Evolutionary conservation across 2,329 filamentous ascomycete species (phyloP).

Genomic region (Penicillium sp.): DNA sequence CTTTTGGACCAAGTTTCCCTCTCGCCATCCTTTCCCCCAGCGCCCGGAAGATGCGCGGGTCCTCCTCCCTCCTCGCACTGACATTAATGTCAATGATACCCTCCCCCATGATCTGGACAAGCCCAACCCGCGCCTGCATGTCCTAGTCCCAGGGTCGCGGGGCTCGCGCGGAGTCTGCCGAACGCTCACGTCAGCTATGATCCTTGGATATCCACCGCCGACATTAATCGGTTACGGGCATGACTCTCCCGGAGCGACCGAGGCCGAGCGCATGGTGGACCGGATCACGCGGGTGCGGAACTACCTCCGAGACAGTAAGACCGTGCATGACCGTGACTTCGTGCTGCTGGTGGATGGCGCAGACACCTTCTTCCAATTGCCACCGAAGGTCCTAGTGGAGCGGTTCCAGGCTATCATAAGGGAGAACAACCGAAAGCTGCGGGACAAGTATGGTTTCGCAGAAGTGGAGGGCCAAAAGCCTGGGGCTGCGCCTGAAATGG

Average conservation of each 20-base stretch:
- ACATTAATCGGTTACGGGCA: slow-evolving; percentile 50
- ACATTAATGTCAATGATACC: slow-evolving; percentile 26
- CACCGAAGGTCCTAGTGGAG: slow-evolving; percentile 60
- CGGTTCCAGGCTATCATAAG: slow-evolving; percentile 58
- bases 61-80: slow-evolving; percentile 18
- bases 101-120: slow-evolving; percentile 34
- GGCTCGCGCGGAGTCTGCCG: slow-evolving; percentile 55
- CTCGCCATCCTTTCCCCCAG: slow-evolving; percentile 28
- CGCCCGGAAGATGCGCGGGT: slow-evolving; percentile 34
- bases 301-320: slow-evolving; percentile 48
- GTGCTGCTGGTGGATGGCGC: slow-evolving; percentile 63
- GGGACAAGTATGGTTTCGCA: slow-evolving; percentile 48
- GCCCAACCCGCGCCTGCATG: slow-evolving; percentile 49
- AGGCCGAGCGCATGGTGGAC: slow-evolving; percentile 45
- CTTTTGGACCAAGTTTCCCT: slow-evolving; percentile 36
- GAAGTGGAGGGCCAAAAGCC: slow-evolving; percentile 21
- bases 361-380: slow-evolving; percentile 65
- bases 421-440: slow-evolving; percentile 54
- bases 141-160: slow-evolving; percentile 52
- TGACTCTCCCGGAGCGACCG: slow-evolving; percentile 27
- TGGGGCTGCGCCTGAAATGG: slow-evolving; percentile 18
- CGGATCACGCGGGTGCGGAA: slow-evolving; percentile 47
- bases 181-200: slow-evolving; percentile 55
- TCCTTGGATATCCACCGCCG: slow-evolving; percentile 59
- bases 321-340: slow-evolving; percentile 58